These are phyloP conservation scores for Kondoa subrosea DNA, from an alignment of 768 basidiomycete species.

Conservation along the genomic window DNA sequence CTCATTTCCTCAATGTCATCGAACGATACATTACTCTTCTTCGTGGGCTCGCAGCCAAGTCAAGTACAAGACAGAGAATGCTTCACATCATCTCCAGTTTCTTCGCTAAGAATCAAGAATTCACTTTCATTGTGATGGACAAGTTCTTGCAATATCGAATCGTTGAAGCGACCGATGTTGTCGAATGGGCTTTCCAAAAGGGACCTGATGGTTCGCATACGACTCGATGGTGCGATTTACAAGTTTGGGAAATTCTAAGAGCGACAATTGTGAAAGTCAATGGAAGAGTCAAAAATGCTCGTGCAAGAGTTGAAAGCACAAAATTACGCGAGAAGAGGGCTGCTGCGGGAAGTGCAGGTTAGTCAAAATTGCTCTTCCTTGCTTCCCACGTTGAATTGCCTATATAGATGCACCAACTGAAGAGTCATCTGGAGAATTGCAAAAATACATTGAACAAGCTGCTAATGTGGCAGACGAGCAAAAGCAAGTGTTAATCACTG, in stretches of 20 bases:
- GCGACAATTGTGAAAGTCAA: neutral
- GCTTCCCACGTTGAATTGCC: neutral
- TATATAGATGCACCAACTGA: neutral
- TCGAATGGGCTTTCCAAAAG: conserved; percentile 41
- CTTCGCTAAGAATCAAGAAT: conserved; percentile 71
- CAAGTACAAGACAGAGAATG: conserved; percentile 44
- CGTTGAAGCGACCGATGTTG: conserved; percentile 80
- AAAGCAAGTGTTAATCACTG: neutral
- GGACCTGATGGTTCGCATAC: neutral
- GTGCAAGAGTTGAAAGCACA: neutral
- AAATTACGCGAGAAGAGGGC: neutral
- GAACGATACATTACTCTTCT: conserved; percentile 43
- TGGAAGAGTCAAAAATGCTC: neutral
- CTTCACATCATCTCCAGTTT: conserved; percentile 46
- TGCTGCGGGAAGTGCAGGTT: neutral
- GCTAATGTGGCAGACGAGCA: neutral
- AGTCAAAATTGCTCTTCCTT: neutral
- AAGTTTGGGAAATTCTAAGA: neutral
- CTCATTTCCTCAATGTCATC: conserved; percentile 90
- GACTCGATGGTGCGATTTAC: neutral
- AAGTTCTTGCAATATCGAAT: conserved; percentile 98
- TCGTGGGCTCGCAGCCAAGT: conserved; percentile 32
- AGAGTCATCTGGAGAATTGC: neutral
- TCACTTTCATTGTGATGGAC: conserved; percentile 83
- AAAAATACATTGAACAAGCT: neutral